Base-by-base conservation (phyloP, 2,329 filamentous ascomycete genomes). In the Fusarium praegraminearum region DNA sequence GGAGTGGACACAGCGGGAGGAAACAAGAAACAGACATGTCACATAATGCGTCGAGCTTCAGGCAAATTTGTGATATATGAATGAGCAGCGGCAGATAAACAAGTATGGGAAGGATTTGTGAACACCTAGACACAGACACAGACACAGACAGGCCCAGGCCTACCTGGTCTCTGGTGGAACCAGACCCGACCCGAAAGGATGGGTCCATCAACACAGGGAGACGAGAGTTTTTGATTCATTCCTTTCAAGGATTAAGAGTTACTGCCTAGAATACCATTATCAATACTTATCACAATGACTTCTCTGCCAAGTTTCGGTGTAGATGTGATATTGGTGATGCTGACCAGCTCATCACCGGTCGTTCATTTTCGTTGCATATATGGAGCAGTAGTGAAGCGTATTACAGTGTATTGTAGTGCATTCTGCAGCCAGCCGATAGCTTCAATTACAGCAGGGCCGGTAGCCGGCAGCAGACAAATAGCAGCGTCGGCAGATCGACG, bases 401-500 rank as follows among this genome's bases (percentile, higher is more conserved):
- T 28, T 28, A n/a, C 24, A 40, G 12, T 20, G 33, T 24, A 51
- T 12, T 24, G 22, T 33, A 51, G 47, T 40, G 18, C 33, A 28
- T 22, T 26, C 22, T 56, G 50, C 38, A 56, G 33, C 55, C 47
- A 53, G 33, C 56, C 45, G 49, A 65, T 60, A 65, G 50, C 50
- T 38, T 44, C 30, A 18, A 22, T 15, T 22, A 32, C 16, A 40
- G 35, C 16, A 40, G 35, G n/a, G 45, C 54, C 61, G 53, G 53
- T 36, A 49, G 41, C 49, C 56, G 53, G 56, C 57, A 61, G 46
- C 54, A 53, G 40, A 47, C 51, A 53, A 44, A 47, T 18, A 46
- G 36, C 26, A 53, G 68, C 35, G 35, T 47, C 67, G 67, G 67
- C 56, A 71, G 68, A 70, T 70, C 68, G 63, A 69, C 67, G 68